phyloP scores from a whole-genome alignment of 2,329 filamentous ascomycete species.

The Xylaria sp. region DNA sequence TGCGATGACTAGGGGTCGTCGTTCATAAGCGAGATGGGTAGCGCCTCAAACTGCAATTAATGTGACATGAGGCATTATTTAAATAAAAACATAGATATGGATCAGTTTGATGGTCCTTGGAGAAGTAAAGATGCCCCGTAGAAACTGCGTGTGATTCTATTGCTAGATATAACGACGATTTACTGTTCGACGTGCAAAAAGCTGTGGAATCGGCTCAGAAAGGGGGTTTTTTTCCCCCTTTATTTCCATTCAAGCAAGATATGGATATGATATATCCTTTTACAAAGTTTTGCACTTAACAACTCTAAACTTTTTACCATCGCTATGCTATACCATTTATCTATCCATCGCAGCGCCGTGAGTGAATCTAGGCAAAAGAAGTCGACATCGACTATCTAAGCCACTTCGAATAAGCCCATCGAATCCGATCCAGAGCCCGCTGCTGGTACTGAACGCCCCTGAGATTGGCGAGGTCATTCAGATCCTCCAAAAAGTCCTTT shows the following conservation, averaged over 20 bases:
- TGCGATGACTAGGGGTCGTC: not conserved
- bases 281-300: not conserved
- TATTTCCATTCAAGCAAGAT: not conserved
- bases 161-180: not conserved
- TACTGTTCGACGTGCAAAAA: not conserved
- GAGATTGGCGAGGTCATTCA: constrained; percentile 86
- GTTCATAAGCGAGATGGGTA: not conserved
- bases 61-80: not conserved
- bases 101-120: no score
- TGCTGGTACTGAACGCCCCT: constrained; percentile 82
- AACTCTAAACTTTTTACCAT: not conserved
- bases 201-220: not conserved
- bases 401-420: constrained; percentile 91
- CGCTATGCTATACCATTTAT: constrained; percentile 20
- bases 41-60: not conserved
- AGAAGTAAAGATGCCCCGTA: no score
- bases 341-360: constrained; percentile 1
- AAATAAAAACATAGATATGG: not conserved
- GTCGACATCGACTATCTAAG: constrained; percentile 52
- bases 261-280: not conserved
- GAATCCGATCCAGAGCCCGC: constrained; percentile 82
- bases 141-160: no score
- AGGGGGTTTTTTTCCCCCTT: not conserved
- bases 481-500: constrained; percentile 88
- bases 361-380: not conserved